These are phyloP conservation scores for Dioscorea cayenensis DNA, from an alignment of 116 monocot genomes.

Conservation along the genomic window DNA sequence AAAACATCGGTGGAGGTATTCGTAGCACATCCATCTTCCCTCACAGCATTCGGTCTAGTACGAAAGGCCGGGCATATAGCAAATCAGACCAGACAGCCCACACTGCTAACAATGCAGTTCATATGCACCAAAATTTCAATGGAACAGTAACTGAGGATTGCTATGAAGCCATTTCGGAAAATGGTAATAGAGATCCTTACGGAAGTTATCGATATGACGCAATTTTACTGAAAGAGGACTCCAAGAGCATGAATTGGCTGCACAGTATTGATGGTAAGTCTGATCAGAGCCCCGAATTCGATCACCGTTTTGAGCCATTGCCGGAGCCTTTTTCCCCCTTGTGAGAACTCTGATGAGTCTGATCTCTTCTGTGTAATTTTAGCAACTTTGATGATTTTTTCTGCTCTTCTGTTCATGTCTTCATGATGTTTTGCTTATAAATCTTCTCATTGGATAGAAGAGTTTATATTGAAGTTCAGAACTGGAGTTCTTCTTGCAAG, in stretches of 20 bases:
- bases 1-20: slow-evolving; percentile 58
- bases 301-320: slow-evolving; percentile 59
- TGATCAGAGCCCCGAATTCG: slow-evolving; percentile 53
- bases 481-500: no score
- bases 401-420: neutral
- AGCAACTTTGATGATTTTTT: neutral
- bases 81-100: slow-evolving; percentile 29
- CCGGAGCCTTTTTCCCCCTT: slow-evolving; percentile 66
- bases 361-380: neutral
- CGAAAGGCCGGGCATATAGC: slow-evolving; percentile 41
- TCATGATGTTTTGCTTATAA: no score
- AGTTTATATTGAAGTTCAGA: no score
- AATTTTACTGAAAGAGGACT: slow-evolving; percentile 65
- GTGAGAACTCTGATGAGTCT: neutral
- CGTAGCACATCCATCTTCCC: slow-evolving; percentile 73
- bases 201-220: slow-evolving; percentile 57
- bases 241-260: slow-evolving; percentile 69
- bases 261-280: slow-evolving; percentile 57
- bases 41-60: slow-evolving; percentile 57
- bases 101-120: slow-evolving; percentile 10
- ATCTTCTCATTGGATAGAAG: no score
- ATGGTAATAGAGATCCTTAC: slow-evolving; percentile 33
- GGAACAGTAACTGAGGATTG: slow-evolving; percentile 11
- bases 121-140: slow-evolving; percentile 16
- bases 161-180: slow-evolving; percentile 27